These are phyloP conservation scores for Medicago truncatula DNA, from an alignment of 306 rosid species.

Conservation along the genomic window MtrunA17r5.0-ANR NC_053044.1:18413501-18414000, in stretches of 20 bases:
- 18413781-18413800: constrained; percentile 85
- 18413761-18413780: constrained; percentile 81
- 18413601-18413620: constrained; percentile 23
- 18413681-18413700: constrained; percentile 60
- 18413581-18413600: neutral
- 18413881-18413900: neutral
- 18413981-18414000: neutral
- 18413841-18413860: constrained; percentile 99
- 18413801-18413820: constrained; percentile 80
- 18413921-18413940: constrained; percentile 3
- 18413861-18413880: constrained; percentile 98
- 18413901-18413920: constrained; percentile 26
- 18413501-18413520: no score
- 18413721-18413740: neutral
- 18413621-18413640: constrained; percentile 98
- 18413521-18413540: no score
- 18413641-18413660: constrained; percentile 99
- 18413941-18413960: constrained; percentile 8
- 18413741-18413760: constrained; percentile 3
- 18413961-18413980: neutral
- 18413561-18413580: constrained; percentile 9
- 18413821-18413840: constrained; percentile 88
- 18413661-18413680: constrained; percentile 97
- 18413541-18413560: neutral
- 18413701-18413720: constrained; percentile 1